Conservation (phyloP, 1,284 basidiomycete species). For the Stygiomarasmius scandens region DNA sequence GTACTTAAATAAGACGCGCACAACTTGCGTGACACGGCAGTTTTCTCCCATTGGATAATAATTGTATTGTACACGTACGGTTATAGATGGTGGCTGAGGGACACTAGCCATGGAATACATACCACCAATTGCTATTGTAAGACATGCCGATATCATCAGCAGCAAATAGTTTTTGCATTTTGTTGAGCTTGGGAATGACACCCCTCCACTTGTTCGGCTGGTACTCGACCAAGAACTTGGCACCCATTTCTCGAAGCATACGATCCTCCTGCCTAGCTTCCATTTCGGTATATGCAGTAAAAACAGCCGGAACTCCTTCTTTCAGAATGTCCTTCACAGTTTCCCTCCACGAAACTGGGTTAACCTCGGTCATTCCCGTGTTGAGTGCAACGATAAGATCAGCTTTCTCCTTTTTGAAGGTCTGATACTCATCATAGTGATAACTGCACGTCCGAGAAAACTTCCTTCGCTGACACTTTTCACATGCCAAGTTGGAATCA, state of each 20-base stretch:
- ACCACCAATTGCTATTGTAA: too few relatives aligned
- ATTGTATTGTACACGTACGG: too few relatives aligned
- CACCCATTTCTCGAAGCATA: constrained; percentile 4
- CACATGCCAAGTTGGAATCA: constrained; percentile 3
- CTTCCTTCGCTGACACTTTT: constrained; percentile 1
- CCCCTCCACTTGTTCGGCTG: constrained; percentile 15
- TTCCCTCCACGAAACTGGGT: neutral
- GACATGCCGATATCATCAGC: too few relatives aligned
- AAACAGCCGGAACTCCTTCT: constrained; percentile 11
- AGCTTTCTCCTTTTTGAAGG: constrained; percentile 1
- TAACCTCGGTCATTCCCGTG: constrained; percentile 18
- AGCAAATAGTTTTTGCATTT: neutral
- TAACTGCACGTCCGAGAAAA: constrained; percentile 7
- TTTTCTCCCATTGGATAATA: too few relatives aligned
- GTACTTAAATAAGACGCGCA: too few relatives aligned
- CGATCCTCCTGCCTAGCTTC: constrained; percentile 6
- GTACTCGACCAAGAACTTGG: neutral
- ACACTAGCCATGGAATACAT: too few relatives aligned
- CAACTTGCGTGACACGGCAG: too few relatives aligned
- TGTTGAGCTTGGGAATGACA: constrained; percentile 7
- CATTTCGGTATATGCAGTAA: constrained; percentile 14
- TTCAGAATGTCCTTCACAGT: constrained; percentile 10
- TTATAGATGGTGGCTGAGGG: too few relatives aligned
- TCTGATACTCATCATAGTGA: constrained; percentile 8
- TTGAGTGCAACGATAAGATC: constrained; percentile 19